Evolutionary conservation across 2,329 filamentous ascomycete genomes (phyloP).

Genomic region (Acarospora socialis): DNA sequence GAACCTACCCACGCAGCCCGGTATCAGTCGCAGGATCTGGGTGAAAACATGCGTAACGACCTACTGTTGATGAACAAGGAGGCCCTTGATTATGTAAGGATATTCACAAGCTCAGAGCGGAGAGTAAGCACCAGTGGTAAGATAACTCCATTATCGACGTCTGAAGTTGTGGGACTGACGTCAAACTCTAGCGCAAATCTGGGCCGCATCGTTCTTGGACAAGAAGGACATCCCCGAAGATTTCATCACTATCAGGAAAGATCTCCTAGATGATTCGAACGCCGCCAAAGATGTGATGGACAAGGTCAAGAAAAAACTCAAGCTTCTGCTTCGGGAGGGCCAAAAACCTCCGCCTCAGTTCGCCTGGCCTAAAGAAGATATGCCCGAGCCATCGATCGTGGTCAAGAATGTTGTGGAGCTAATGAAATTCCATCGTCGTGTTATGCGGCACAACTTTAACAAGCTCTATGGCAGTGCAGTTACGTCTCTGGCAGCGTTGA

Average conservation of each 20-base stretch:
- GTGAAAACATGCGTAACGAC: slow-evolving; percentile 91
- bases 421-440: slow-evolving; percentile 91
- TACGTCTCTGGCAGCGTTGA: slow-evolving; percentile 39
- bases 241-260: slow-evolving; percentile 82
- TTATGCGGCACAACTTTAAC: slow-evolving; percentile 88
- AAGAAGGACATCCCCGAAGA: slow-evolving; percentile 73
- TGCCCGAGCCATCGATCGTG: slow-evolving; percentile 86
- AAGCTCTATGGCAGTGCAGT: slow-evolving; percentile 55
- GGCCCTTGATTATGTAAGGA: slow-evolving; percentile 78
- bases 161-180: too few relatives aligned
- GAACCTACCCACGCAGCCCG: slow-evolving; percentile 94
- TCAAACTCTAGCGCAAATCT: slow-evolving; percentile 85
- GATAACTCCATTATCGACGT: too few relatives aligned
- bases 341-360: slow-evolving; percentile 88
- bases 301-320: slow-evolving; percentile 99
- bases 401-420: slow-evolving; percentile 83
- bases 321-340: slow-evolving; percentile 80
- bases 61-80: slow-evolving; percentile 84
- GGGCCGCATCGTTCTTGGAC: slow-evolving; percentile 76
- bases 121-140: slow-evolving; percentile 73
- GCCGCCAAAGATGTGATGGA: slow-evolving; percentile 99
- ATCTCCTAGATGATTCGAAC: slow-evolving; percentile 92
- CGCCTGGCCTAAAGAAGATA: slow-evolving; percentile 86
- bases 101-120: slow-evolving; percentile 91
- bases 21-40: slow-evolving; percentile 90